Conservation (phyloP, 495 filamentous ascomycete species). For the Tuber indicum region DNA sequence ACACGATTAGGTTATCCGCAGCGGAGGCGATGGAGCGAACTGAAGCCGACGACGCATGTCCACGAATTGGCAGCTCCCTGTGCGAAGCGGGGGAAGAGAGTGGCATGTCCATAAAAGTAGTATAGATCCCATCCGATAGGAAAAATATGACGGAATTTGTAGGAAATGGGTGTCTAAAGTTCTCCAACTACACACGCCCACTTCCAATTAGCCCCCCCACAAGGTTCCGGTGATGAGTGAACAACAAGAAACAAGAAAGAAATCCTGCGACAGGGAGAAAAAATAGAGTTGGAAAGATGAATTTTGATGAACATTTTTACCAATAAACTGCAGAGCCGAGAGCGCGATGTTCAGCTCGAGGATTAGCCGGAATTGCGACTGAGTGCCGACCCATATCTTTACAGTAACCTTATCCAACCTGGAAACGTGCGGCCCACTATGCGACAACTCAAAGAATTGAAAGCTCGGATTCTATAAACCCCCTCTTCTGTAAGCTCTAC, state of each 20-base stretch:
- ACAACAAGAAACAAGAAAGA: not conserved
- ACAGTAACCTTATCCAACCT: conserved; percentile 59
- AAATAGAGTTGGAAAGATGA: conserved; percentile 1
- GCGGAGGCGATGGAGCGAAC: conserved; percentile 31
- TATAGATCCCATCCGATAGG: conserved; percentile 84
- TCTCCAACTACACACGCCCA: conserved; percentile 50
- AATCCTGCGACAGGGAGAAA: not conserved
- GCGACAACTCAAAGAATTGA: conserved; percentile 71
- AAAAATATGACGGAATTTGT: conserved; percentile 81
- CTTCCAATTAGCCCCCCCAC: conserved; percentile 15
- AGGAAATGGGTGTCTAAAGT: conserved; percentile 68
- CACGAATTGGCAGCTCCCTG: conserved; percentile 41
- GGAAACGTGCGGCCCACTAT: conserved; percentile 59
- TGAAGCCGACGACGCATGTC: conserved; percentile 33
- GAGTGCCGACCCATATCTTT: conserved; percentile 68
- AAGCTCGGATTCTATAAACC: conserved; percentile 70
- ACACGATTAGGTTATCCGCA: conserved; percentile 20
- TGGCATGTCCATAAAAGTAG: conserved; percentile 57
- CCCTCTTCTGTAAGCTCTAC: conserved; percentile 9
- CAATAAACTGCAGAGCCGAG: conserved; percentile 69
- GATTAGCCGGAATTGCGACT: conserved; percentile 57
- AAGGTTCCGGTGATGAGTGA: not conserved
- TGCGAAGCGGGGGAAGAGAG: conserved; percentile 39
- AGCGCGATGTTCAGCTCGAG: conserved; percentile 67
- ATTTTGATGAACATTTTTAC: conserved; percentile 51